Conservation (phyloP, 208 protist species). For the Vickermania spadyakhi region DNA sequence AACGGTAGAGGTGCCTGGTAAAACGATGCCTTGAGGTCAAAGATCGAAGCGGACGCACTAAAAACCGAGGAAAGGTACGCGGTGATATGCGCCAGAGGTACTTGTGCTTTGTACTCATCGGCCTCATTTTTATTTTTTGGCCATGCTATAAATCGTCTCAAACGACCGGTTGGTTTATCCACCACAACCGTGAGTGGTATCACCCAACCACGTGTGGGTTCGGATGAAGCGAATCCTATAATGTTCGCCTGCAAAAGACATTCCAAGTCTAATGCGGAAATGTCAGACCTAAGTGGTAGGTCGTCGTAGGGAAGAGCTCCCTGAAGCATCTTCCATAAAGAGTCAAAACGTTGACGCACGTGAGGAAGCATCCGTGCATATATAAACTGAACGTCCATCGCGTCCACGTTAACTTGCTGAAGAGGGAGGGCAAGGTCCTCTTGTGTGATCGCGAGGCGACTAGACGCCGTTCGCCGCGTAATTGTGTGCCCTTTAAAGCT, state of each 20-base stretch:
- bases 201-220: background rate
- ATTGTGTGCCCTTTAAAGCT: too few species aligned
- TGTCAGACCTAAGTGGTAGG: too few species aligned
- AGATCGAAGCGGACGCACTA: background rate
- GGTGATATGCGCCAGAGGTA: background rate
- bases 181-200: background rate
- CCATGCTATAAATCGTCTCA: background rate
- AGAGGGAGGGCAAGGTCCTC: too few species aligned
- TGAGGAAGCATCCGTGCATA: too few species aligned
- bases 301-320: too few species aligned
- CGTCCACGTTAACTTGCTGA: too few species aligned
- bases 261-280: background rate
- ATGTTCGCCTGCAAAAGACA: background rate
- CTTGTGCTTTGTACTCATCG: background rate
- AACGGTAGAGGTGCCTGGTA: background rate
- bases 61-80: background rate
- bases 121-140: background rate
- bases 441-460: too few species aligned
- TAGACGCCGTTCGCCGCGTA: too few species aligned
- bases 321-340: too few species aligned
- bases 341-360: too few species aligned
- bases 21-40: too few species aligned
- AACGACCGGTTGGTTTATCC: background rate
- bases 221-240: background rate
- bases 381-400: too few species aligned